Conservation (phyloP, 192 early-diverging fungal genomes). For the Geranomyces michiganensis region DNA sequence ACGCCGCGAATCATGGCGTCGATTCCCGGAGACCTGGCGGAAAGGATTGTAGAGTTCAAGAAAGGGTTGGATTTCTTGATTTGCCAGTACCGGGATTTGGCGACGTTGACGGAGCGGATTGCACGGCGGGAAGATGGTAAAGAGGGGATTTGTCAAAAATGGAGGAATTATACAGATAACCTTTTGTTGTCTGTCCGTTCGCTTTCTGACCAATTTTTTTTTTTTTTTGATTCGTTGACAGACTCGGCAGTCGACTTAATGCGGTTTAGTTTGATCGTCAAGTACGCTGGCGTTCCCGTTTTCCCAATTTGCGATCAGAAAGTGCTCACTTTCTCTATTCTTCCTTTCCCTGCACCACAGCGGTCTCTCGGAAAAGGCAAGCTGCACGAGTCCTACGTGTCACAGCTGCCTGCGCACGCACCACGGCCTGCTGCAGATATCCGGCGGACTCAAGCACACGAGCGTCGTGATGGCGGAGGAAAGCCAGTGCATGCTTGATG, state of each 20-base stretch:
- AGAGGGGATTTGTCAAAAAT: too few relatives aligned
- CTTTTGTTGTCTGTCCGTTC: too few relatives aligned
- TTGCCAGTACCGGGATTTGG: conserved; percentile 63
- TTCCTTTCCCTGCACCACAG: conserved; percentile 39
- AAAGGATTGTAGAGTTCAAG: conserved; percentile 50
- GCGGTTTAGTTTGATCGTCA: conserved; percentile 58
- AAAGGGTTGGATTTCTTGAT: conserved; percentile 54
- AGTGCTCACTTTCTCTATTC: not conserved
- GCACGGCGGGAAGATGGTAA: conserved; percentile 65
- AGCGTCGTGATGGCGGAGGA: conserved; percentile 49
- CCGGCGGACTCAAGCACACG: conserved; percentile 50
- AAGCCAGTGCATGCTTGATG: conserved; percentile 44
- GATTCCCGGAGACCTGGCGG: conserved; percentile 58
- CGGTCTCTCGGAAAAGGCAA: conserved; percentile 54
- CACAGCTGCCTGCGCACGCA: conserved; percentile 56
- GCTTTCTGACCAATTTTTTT: not conserved
- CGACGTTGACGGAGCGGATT: conserved; percentile 63
- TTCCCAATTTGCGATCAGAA: not conserved
- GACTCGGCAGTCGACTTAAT: conserved; percentile 57
- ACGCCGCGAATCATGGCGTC: conserved; percentile 19
- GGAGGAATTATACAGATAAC: conserved; percentile 1
- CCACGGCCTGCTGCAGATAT: conserved; percentile 53
- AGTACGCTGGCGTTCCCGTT: conserved; percentile 43
- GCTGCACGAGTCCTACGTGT: conserved; percentile 63
- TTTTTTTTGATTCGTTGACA: not conserved